These are phyloP conservation scores for Thelephora ganbajun DNA, from an alignment of 768 basidiomycete genomes.

Conservation along the genomic window DNA sequence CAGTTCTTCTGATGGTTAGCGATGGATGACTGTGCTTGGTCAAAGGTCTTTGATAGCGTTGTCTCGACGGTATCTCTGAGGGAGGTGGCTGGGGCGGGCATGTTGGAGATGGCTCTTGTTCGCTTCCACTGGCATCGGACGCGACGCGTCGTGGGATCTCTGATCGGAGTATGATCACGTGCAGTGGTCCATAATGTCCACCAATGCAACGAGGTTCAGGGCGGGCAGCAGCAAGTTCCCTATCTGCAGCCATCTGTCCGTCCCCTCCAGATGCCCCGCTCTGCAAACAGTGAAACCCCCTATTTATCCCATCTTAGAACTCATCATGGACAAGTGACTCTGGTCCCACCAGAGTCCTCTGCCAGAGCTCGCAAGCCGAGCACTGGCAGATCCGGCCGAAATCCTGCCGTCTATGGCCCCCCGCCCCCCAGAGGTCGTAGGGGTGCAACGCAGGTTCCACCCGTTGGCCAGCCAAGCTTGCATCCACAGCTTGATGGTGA, in stretches of 20 bases:
- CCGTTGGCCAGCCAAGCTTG: no score
- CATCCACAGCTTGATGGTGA: slow-evolving; percentile 5
- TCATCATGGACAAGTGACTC: slow-evolving; percentile 37
- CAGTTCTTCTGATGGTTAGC: slow-evolving; percentile 88
- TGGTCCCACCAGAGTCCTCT: slow-evolving; percentile 36
- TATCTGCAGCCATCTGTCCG: slow-evolving; percentile 3
- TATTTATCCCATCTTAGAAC: slow-evolving; percentile 44
- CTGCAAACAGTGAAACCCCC: slow-evolving; percentile 24
- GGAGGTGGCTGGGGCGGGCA: slow-evolving; percentile 16
- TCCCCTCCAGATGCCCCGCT: not conserved
- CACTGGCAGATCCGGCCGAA: slow-evolving; percentile 20
- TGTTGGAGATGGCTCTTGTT: slow-evolving; percentile 9
- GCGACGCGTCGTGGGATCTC: slow-evolving; percentile 2
- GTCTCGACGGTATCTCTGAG: slow-evolving; percentile 16
- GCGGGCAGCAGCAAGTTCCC: slow-evolving; percentile 2
- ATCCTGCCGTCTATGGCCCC: slow-evolving; percentile 13
- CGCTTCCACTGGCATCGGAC: not conserved
- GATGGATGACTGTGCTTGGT: slow-evolving; percentile 58
- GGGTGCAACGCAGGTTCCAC: not conserved
- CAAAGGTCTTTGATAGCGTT: slow-evolving; percentile 52
- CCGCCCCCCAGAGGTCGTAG: slow-evolving; percentile 5
- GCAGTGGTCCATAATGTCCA: not conserved
- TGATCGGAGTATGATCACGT: slow-evolving; percentile 1
- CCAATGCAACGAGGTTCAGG: not conserved
- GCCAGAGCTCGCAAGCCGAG: slow-evolving; percentile 28